A percentile compares a stretch with the other conserved stretches of the same genome.
These are phyloP conservation scores for Penicillium fuscoglaucum DNA, from an alignment of 2,329 filamentous ascomycete species.

Conservation along the genomic window DNA sequence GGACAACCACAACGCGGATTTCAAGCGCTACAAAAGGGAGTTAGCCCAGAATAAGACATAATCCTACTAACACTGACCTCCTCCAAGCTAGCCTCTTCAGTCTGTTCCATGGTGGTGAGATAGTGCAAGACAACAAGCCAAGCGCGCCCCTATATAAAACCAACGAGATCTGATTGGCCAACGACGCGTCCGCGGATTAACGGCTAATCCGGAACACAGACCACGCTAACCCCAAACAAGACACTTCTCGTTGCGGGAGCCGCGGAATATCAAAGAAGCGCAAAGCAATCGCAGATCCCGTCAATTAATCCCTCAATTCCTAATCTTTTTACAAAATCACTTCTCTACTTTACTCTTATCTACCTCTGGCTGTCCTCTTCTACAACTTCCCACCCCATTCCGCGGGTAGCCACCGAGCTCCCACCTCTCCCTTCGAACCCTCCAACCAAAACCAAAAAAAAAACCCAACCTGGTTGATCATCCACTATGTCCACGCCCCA, in stretches of 20 bases:
- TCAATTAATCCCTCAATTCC: slow-evolving; percentile 8
- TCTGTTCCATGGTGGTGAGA: slow-evolving; percentile 26
- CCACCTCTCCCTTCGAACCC: neutral
- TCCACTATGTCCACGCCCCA: slow-evolving; percentile 24
- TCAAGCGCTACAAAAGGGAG: slow-evolving; percentile 62
- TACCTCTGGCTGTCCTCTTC: neutral
- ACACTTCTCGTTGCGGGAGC: slow-evolving; percentile 5
- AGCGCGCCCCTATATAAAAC: slow-evolving; percentile 16
- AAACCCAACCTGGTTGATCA: slow-evolving; percentile 1
- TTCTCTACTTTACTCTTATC: neutral
- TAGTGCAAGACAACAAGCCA: slow-evolving; percentile 2
- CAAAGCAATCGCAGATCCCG: slow-evolving; percentile 10
- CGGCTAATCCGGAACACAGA: slow-evolving; percentile 14
- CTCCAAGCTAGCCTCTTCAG: slow-evolving; percentile 35
- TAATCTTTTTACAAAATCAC: neutral
- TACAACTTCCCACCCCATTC: neutral
- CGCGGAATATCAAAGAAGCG: slow-evolving; percentile 14
- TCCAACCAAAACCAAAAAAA: slow-evolving; percentile 1
- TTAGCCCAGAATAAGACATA: neutral
- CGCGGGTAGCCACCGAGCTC: neutral
- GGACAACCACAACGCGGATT: slow-evolving; percentile 80
- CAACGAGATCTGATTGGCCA: slow-evolving; percentile 21
- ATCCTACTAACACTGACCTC: slow-evolving; percentile 29
- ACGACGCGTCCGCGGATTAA: slow-evolving; percentile 23
- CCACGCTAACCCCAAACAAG: slow-evolving; percentile 3